These are phyloP conservation scores for Globisporangium echinulatum DNA, from an alignment of 352 stramenopile genomes.

Conservation along the genomic window DNA sequence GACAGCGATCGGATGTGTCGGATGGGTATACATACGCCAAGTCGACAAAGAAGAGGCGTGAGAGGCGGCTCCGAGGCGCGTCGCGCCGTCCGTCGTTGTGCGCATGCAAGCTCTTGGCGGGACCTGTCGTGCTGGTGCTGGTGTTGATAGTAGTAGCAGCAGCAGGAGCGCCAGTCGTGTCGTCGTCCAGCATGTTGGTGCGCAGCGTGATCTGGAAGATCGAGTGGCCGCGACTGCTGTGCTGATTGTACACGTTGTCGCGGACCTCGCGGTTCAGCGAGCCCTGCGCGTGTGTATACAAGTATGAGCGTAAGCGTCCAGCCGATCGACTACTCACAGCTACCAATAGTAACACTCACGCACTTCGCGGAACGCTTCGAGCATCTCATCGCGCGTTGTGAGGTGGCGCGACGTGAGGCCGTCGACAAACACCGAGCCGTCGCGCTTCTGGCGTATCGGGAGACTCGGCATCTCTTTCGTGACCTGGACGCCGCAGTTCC, in stretches of 20 bases:
- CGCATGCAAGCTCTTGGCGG: neutral
- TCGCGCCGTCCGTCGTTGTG: constrained; percentile 3
- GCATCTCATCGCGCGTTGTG: constrained; percentile 31
- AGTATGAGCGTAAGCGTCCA: neutral
- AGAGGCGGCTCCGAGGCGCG: constrained; percentile 33
- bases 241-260: constrained; percentile 72
- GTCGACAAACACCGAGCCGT: constrained; percentile 64
- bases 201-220: constrained; percentile 68
- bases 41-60: constrained; percentile 67
- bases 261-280: constrained; percentile 60
- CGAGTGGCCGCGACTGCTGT: constrained; percentile 59
- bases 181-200: constrained; percentile 17
- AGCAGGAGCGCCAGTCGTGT: neutral
- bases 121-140: neutral
- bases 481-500: constrained; percentile 36
- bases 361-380: constrained; percentile 61
- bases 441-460: constrained; percentile 54
- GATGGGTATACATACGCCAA: constrained; percentile 28
- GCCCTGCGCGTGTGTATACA: constrained; percentile 19
- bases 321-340: no score
- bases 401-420: constrained; percentile 55
- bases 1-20: neutral
- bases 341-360: no score
- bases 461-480: constrained; percentile 47
- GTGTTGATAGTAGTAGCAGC: neutral